Conservation (phyloP, 2,329 filamentous ascomycete species). For the Xylaria sp. region DNA sequence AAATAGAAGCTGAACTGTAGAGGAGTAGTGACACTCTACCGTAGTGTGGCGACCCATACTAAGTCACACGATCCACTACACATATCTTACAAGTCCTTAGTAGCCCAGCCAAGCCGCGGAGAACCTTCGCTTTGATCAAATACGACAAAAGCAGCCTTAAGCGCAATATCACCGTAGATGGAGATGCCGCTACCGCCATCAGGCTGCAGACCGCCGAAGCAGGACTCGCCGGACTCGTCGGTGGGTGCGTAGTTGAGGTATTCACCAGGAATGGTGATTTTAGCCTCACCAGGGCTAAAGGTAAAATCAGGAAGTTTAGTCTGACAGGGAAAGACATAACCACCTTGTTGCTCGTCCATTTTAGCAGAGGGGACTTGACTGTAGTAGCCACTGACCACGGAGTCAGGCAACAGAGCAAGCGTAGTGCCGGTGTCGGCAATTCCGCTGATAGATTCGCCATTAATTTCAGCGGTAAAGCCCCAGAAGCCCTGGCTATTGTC, state of each 20-base stretch:
- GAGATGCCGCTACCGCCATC: conserved; percentile 46
- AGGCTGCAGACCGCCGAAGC: conserved; percentile 70
- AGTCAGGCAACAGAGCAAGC: conserved; percentile 51
- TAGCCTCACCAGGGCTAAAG: conserved; percentile 53
- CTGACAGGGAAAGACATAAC: conserved; percentile 59
- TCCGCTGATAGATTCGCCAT: conserved; percentile 41
- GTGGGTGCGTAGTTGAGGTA: conserved; percentile 57
- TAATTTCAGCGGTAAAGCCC: conserved; percentile 41
- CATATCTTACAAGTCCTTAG: conserved; percentile 35
- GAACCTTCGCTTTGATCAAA: conserved; percentile 53
- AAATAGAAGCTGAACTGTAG: no score
- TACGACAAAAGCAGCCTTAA: conserved; percentile 69
- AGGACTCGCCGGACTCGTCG: conserved; percentile 50
- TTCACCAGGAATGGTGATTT: conserved; percentile 55
- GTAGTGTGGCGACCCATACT: no score
- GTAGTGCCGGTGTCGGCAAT: conserved; percentile 67
- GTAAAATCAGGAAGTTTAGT: conserved; percentile 54
- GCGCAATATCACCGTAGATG: conserved; percentile 70
- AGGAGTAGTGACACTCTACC: no score
- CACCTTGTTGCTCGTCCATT: conserved; percentile 47
- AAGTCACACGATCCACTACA: no score
- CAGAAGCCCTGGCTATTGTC: conserved; percentile 44
- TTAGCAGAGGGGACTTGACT: conserved; percentile 50
- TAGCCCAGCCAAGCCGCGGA: conserved; percentile 52
- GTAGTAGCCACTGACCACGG: conserved; percentile 59